Percentiles rank a stretch among this genome's conserved stretches.
These are phyloP conservation scores for Clarireedia hainanense DNA, from an alignment of 2,329 filamentous ascomycete genomes.

Conservation along the genomic window DNA sequence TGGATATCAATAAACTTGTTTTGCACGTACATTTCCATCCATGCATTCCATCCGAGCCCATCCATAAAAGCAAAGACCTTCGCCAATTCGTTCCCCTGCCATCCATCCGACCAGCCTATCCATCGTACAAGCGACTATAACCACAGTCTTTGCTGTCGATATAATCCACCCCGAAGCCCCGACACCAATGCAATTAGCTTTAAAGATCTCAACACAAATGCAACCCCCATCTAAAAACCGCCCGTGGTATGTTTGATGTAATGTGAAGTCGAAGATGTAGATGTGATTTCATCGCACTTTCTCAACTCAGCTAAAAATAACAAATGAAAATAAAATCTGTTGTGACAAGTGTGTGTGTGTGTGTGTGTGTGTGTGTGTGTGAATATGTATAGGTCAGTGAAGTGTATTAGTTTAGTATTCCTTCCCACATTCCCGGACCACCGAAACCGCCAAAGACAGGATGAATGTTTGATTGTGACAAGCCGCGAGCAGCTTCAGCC, in stretches of 20 bases:
- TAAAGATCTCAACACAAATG: conserved; percentile 5
- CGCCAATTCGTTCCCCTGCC: no score
- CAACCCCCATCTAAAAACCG: conserved; percentile 8
- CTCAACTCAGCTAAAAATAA: conserved; percentile 2
- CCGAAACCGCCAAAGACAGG: conserved; percentile 42
- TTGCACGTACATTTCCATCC: no score
- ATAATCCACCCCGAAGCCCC: not conserved
- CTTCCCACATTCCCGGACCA: conserved; percentile 60
- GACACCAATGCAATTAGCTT: not conserved
- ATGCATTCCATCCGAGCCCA: no score
- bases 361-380: conserved; percentile 9
- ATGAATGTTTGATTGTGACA: conserved; percentile 40
- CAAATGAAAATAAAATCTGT: conserved; percentile 13
- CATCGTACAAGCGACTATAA: not conserved
- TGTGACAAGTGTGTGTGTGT: conserved; percentile 9
- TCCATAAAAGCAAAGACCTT: no score
- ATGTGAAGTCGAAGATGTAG: conserved; percentile 1
- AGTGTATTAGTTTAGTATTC: conserved; percentile 43
- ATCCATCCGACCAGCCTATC: not conserved
- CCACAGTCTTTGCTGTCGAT: not conserved
- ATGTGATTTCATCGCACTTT: conserved; percentile 2
- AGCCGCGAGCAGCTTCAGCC: conserved; percentile 45
- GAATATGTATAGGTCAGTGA: conserved; percentile 10
- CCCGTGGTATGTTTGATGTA: conserved; percentile 4
- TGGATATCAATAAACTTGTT: no score